Percentiles rank a stretch among this genome's conserved stretches.
phyloP scores from a whole-genome alignment of 768 basidiomycete genomes.

The Rubroboletus satanas region DNA sequence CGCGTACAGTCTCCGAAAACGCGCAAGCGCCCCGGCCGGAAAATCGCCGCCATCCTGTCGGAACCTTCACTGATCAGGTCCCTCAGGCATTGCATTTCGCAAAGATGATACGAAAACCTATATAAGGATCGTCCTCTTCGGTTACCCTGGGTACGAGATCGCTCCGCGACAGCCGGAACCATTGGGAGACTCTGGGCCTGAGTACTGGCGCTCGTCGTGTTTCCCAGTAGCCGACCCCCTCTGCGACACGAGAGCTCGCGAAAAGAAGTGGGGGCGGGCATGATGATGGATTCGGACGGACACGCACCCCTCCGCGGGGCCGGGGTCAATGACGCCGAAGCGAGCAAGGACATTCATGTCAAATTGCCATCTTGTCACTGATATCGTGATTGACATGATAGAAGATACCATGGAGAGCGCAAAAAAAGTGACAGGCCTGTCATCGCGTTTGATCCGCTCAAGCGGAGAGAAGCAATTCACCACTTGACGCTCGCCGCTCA shows the following conservation, averaged over 20 bases:
- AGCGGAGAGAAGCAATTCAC: background rate
- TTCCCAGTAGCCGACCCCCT: background rate
- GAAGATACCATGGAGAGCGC: background rate
- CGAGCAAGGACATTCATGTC: background rate
- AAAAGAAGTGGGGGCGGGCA: background rate
- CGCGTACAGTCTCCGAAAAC: background rate
- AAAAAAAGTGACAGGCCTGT: background rate
- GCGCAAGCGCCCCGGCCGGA: background rate
- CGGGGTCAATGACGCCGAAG: background rate
- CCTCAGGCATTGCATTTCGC: background rate
- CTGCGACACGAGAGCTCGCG: background rate
- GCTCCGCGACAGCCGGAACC: slow-evolving; percentile 3
- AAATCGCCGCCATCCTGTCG: slow-evolving; percentile 14
- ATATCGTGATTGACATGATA: background rate
- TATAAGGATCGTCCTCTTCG: slow-evolving; percentile 4
- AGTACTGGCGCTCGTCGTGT: background rate
- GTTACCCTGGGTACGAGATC: slow-evolving; percentile 1
- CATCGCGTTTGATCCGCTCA: background rate
- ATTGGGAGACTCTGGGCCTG: no score
- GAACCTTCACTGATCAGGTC: slow-evolving; percentile 6
- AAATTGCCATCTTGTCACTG: background rate
- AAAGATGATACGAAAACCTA: background rate
- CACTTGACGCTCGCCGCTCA: no score
- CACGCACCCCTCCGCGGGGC: background rate
- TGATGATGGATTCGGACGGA: background rate